A percentile compares a stretch with the other conserved stretches of the same genome.
Evolutionary conservation across 1,284 basidiomycete genomes (phyloP).

Genomic region (Trametes polyzona): DNA sequence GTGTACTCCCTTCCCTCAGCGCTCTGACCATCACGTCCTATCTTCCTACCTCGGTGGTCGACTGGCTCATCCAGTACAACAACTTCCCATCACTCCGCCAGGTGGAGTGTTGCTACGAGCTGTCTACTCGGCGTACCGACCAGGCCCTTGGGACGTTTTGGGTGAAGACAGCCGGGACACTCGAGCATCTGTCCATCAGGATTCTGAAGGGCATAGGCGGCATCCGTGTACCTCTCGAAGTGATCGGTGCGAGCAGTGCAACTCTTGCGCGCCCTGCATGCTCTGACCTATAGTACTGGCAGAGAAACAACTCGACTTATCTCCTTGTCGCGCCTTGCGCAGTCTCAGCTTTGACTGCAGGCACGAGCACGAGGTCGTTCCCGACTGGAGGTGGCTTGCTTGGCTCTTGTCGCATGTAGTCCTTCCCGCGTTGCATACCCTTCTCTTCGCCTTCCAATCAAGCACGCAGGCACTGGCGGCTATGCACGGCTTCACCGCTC

Average conservation of each 20-base stretch:
- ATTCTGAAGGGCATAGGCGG: constrained; percentile 11
- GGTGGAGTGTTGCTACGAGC: constrained; percentile 12
- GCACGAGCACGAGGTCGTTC: constrained; percentile 8
- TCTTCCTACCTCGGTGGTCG: constrained; percentile 8
- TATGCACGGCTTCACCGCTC: constrained; percentile 9
- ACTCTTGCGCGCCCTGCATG: neutral
- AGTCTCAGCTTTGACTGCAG: constrained; percentile 18
- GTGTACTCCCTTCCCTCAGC: constrained; percentile 9
- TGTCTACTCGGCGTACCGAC: neutral
- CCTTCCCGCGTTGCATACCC: neutral
- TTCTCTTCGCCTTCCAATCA: constrained; percentile 16
- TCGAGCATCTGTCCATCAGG: constrained; percentile 14
- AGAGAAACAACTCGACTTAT: constrained; percentile 19
- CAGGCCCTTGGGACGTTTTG: constrained; percentile 18
- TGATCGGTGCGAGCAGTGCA: constrained; percentile 8
- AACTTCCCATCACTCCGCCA: constrained; percentile 8
- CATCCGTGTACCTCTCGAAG: neutral
- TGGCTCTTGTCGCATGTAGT: constrained; percentile 10
- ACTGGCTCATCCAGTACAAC: constrained; percentile 15
- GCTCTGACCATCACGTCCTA: neutral
- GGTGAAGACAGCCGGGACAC: constrained; percentile 5
- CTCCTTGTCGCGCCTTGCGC: constrained; percentile 6
- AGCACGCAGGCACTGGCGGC: constrained; percentile 20
- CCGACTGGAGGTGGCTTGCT: constrained; percentile 18
- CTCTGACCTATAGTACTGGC: neutral